Evolutionary conservation across 2,329 filamentous ascomycete species (phyloP), one percentile per base, ranked within the genome.

Genomic region (Xylaria sp.): DNA sequence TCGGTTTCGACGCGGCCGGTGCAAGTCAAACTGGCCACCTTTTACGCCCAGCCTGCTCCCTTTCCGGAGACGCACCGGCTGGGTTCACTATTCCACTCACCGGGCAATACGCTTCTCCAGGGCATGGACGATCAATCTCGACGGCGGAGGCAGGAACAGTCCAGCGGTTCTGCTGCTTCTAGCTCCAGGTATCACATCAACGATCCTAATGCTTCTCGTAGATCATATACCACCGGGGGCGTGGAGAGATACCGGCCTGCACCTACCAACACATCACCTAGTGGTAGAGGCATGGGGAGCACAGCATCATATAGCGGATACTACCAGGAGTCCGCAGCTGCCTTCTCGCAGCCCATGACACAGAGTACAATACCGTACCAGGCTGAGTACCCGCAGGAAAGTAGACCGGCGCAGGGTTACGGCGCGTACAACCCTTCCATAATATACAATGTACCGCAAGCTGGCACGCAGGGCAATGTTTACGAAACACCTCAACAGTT

Each of bases 41-140:
- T 83, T 71, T 86, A 86, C 81, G 81, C 83, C 72, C 84, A 82
- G 71, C 83, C 82, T 76, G 83, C 84, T 80, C 80, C 86, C 77
- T 86, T 87, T 81, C 87, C 87, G 80, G 84, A 82, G 81, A 84
- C 83, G 80, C 83, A 85, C 80, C 85, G 84, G 81, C 82, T 86
- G 75, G 82, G 85, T 82, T 82, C 84, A 78, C 80, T 81, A 78
- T 78, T 82, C 78, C 81, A 79, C 78, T 79, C 81, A 76, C 79
- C 80, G 77, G 75, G 78, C 73, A 78, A 82, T 77, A 77, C 79
- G 76, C 78, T 80, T 73, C 76, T 81, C 81, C 75, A 78, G 78
- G 87, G 86, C 75, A 95, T 95, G 91, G 91, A 94, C 82, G 87
- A 90, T 79, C 86, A 88, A 80, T 86, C 85, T 78, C 87, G 85